Percentiles rank a stretch among this genome's conserved stretches.
Evolutionary conservation across 345 rosid genomes (phyloP).

Genomic region (Dipteronia dyeriana): DNA sequence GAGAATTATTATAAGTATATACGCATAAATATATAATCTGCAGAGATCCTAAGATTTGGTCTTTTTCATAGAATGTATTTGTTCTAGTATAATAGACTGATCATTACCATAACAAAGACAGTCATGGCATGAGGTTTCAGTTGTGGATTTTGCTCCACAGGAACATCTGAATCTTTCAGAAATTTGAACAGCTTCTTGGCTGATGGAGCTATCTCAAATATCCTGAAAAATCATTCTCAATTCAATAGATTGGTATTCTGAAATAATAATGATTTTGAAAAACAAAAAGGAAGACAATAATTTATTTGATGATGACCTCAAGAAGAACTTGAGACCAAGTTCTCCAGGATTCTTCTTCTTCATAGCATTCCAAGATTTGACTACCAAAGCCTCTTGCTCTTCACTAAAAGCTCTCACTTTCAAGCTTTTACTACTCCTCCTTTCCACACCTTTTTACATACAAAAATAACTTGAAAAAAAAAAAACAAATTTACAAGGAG

Average conservation of each 20-base stretch:
- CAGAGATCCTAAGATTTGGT: too few relatives aligned
- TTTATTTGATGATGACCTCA: conserved; percentile 36
- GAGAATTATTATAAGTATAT: too few relatives aligned
- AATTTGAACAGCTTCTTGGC: conserved; percentile 58
- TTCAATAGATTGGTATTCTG: too few relatives aligned
- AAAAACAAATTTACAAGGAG: not conserved
- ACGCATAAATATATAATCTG: too few relatives aligned
- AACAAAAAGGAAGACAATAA: not conserved
- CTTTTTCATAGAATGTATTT: too few relatives aligned
- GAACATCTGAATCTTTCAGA: conserved; percentile 47
- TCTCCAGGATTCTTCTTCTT: conserved; percentile 58
- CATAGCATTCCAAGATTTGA: conserved; percentile 60
- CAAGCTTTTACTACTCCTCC: conserved; percentile 28
- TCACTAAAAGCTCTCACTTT: conserved; percentile 48
- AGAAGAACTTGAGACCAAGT: conserved; percentile 43
- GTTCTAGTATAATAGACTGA: conserved; percentile 15
- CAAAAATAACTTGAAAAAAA: not conserved
- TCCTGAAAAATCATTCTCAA: conserved; percentile 29
- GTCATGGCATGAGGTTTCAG: conserved; percentile 65
- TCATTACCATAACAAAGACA: conserved; percentile 56
- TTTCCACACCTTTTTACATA: conserved; percentile 26
- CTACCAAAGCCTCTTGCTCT: conserved; percentile 63
- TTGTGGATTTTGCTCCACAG: conserved; percentile 50
- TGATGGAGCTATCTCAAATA: conserved; percentile 65
- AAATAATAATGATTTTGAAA: not conserved